Evolutionary conservation across 169 alveolate species (phyloP), one percentile per base, ranked within the genome.

Genomic region (Babesia bovis): DNA sequence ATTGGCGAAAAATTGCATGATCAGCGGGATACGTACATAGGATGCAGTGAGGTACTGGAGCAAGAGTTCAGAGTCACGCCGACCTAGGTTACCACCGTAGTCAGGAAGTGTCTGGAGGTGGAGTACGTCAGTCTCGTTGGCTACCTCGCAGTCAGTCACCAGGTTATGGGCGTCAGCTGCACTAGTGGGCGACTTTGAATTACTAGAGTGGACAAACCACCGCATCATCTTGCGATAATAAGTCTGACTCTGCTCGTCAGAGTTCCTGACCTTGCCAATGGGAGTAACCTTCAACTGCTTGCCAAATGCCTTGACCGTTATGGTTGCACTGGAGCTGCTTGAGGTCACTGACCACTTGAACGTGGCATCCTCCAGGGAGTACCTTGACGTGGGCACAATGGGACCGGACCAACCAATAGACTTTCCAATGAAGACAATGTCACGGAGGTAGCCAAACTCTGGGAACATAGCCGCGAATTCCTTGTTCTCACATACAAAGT

Each of bases 21-120:
- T 82, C 30, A 91, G 85, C 40, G 95, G 95, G 26, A 91, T 91
- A 23, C 95, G 81, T 50, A 91, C 85, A 70, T 91, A 91, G 17
- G 94, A 86, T 0, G 94, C 92, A 15, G 95, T 91, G 38, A 91
- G 88, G 73, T 91, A 91, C 81, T 91, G 95, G 17, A 91, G 57
- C 23, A 91, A 58, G 15, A 90, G 82, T 67, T 91, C 95, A 4
- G 87, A 75, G 69, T 91, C 95, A 25, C 93, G 73, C 28, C 84
- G 78, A 12, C 84, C 89, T 65, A 91, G 68, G 42, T 83, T 76
- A 28, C 84, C 90, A 47, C 91, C 89, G 53, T 75, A 90, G 19
- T 84, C 71, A 21, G 95, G 95, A 42, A 90, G 68, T 50, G 60
- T 76, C 65, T 66, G 70, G 19, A 91, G 82, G 72, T 90, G 88